Evolutionary conservation across 202 grass and related monocot genomes (phyloP).

Genomic region (Panicum hallii): DNA sequence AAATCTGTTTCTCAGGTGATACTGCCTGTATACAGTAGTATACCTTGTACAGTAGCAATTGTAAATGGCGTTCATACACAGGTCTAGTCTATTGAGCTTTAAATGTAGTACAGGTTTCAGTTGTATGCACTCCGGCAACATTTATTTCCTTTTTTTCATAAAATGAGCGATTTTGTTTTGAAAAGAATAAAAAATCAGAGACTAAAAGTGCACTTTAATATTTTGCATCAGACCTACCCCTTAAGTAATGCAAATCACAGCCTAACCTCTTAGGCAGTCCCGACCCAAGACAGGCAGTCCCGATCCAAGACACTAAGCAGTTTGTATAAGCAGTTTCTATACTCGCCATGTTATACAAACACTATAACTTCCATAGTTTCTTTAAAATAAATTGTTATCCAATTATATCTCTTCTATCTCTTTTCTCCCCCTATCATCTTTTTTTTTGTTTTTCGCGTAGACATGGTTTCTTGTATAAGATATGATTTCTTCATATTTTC

Average conservation of each 20-base stretch:
- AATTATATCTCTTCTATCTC: no score
- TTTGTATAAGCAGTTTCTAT: no score
- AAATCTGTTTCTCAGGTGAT: slow-evolving; percentile 27
- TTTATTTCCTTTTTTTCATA: not conserved
- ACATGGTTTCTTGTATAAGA: no score
- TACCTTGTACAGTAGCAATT: not conserved
- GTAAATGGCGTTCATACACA: not conserved
- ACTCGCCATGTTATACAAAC: no score
- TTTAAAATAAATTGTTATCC: no score
- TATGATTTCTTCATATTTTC: no score
- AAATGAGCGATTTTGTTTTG: not conserved
- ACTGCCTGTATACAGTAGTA: not conserved
- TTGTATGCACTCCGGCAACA: not conserved
- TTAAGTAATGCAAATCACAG: slow-evolving; percentile 4
- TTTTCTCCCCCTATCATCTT: no score
- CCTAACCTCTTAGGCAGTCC: not conserved
- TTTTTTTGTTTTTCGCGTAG: no score
- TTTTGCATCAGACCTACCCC: not conserved
- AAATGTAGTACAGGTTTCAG: not conserved
- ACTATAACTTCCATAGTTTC: no score
- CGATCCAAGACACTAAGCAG: no score
- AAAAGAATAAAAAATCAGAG: not conserved
- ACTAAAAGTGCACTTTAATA: not conserved
- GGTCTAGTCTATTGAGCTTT: not conserved
- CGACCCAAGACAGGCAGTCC: no score